These are phyloP conservation scores for Schizochytrium sp. DNA, from an alignment of 108 stramenopile species.

Conservation along the genomic window DNA sequence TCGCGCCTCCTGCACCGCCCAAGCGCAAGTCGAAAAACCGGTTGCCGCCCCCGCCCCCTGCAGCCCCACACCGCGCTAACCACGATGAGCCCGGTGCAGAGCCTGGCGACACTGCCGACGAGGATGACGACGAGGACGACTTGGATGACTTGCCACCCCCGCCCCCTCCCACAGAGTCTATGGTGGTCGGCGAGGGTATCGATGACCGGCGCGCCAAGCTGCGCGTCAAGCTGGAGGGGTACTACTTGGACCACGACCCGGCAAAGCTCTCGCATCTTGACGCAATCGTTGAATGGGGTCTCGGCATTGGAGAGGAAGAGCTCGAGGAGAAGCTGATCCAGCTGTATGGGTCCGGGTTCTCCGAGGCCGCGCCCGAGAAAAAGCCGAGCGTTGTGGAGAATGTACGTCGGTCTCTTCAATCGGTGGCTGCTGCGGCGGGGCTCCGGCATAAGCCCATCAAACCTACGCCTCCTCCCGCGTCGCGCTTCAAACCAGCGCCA, in stretches of 20 bases:
- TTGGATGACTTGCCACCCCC: neutral
- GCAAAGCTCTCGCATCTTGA: neutral
- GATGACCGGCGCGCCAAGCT: neutral
- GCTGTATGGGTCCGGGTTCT: conserved; percentile 9
- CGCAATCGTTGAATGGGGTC: neutral
- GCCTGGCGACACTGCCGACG: neutral
- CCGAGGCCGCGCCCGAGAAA: neutral
- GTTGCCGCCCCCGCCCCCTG: no score
- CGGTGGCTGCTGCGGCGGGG: neutral
- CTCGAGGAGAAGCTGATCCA: conserved; percentile 12
- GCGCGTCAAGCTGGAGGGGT: neutral
- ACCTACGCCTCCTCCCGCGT: neutral
- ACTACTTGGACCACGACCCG: neutral
- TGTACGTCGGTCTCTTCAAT: neutral
- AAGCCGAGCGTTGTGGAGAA: neutral
- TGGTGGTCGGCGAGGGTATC: neutral
- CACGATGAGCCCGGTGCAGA: neutral
- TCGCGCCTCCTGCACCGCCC: neutral
- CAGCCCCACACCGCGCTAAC: neutral
- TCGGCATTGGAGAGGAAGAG: neutral
- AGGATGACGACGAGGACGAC: neutral
- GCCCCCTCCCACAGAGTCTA: neutral
- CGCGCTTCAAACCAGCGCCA: neutral
- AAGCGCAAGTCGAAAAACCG: neutral
- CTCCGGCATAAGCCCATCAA: neutral